Evolutionary conservation across 2,329 filamentous ascomycete genomes (phyloP), one percentile per base, ranked within the genome.

Genomic region (Pochonia chlamydosporia): DNA sequence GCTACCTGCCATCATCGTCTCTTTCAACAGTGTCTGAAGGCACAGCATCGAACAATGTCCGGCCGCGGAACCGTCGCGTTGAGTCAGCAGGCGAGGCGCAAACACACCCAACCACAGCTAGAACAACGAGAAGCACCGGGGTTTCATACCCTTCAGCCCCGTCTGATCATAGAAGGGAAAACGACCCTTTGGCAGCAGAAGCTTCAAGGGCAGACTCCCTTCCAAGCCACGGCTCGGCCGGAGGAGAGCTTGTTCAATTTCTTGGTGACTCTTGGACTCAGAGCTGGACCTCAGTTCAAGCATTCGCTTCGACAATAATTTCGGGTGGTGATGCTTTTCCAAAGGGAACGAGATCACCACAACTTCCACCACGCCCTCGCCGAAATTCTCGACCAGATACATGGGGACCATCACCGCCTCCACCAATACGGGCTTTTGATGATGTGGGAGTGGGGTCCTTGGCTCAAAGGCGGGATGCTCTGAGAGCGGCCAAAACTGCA

Each of bases 401-500:
- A 14, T 81, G 78, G 77, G 77, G 78, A 0, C 78, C 78, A 4
- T 63, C 65, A 6, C 74, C 74, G n/a, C 71, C 71, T 63, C 49
- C 54, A 9, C 48, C 53, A 35, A 54, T 52, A 33, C 71, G 73
- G 2, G 62, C 62, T 5, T 59, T 73, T 23, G 62, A 68, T 31
- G 73, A 78, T 46, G 75, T 82, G 43, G 79, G 74, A 1, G 70
- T 73, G 11, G 80, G 79, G 8, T 78, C 76, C 35, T 61, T 72
- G 23, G 73, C 69, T 3, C 70, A 79, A 49, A 71, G 78, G 47
- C 74, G 82, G 30, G 71, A 75, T 9, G 72, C 73, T 24, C 61
- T 83, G 43, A 78, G 71, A 54, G 75, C 78, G 16, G 75, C 74
- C 49, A 78, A 73, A 58, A 81, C 70, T 36, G 79, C 76, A 21